phyloP scores from a whole-genome alignment of 495 filamentous ascomycete genomes.

The Parathielavia hyrcaniae region DNA sequence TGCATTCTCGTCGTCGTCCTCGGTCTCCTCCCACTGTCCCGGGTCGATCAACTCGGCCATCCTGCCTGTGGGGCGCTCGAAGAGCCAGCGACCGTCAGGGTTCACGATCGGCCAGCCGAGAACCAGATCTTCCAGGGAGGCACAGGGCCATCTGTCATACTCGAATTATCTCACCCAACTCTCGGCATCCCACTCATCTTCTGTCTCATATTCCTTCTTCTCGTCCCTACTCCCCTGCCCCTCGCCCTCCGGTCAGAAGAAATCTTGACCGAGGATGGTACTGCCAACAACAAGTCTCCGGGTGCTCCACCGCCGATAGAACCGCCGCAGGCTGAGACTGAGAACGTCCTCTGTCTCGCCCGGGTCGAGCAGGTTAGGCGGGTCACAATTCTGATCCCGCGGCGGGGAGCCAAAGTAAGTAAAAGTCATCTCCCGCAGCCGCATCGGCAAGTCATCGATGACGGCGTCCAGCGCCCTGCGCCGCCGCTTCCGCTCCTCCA shows the following conservation, averaged over 20 bases:
- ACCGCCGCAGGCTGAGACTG: constrained; percentile 4
- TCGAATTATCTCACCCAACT: not conserved
- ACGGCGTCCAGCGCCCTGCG: constrained; percentile 1
- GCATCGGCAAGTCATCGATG: constrained; percentile 1
- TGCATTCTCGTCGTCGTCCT: not conserved
- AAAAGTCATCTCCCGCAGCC: not conserved
- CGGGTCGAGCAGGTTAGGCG: constrained; percentile 2
- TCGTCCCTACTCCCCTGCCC: not conserved
- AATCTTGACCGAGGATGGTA: constrained; percentile 5
- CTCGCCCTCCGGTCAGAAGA: not conserved
- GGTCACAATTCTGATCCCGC: constrained; percentile 6
- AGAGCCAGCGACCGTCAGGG: constrained; percentile 9
- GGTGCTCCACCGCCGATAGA: not conserved
- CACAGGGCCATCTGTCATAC: not conserved
- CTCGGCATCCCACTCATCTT: not conserved
- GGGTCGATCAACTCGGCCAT: not conserved
- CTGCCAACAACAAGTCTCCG: not conserved
- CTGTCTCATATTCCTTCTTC: not conserved
- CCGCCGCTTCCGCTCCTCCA: constrained; percentile 8
- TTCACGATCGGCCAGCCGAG: constrained; percentile 3
- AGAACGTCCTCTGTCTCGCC: constrained; percentile 9
- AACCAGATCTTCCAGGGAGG: not conserved
- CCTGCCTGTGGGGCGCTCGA: not conserved
- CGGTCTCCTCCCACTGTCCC: not conserved
- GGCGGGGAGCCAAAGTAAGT: constrained; percentile 8